A percentile compares a stretch with the other conserved stretches of the same genome.
phyloP scores from a whole-genome alignment of 2,329 filamentous ascomycete genomes.

The Phoma sp. region DNA sequence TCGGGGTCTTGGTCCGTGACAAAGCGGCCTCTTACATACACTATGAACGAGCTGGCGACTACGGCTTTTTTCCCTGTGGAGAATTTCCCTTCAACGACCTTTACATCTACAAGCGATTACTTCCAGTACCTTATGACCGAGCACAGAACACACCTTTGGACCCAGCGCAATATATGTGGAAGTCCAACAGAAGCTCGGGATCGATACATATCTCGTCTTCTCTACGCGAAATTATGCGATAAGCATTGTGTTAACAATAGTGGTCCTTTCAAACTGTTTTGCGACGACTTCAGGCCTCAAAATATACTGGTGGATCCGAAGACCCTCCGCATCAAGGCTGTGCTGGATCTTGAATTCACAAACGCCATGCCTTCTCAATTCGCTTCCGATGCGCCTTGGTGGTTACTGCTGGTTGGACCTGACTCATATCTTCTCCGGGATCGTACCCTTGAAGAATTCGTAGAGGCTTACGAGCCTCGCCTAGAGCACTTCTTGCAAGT shows the following conservation, averaged over 20 bases:
- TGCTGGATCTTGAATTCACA: constrained; percentile 52
- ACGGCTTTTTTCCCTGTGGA: constrained; percentile 37
- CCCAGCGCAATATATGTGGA: constrained; percentile 31
- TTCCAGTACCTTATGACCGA: constrained; percentile 27
- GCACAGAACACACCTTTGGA: constrained; percentile 28
- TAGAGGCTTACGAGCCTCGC: constrained; percentile 37
- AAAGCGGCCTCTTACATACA: constrained; percentile 25
- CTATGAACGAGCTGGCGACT: constrained; percentile 30
- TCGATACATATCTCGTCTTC: constrained; percentile 29
- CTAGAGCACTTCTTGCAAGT: constrained; percentile 49
- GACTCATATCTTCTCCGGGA: constrained; percentile 30
- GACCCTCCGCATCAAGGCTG: constrained; percentile 46
- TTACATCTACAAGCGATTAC: constrained; percentile 23
- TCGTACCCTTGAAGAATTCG: constrained; percentile 31
- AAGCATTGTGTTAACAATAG: constrained; percentile 28
- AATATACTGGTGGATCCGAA: constrained; percentile 51
- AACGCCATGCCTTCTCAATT: constrained; percentile 52
- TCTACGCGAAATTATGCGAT: constrained; percentile 20
- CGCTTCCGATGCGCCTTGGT: constrained; percentile 49
- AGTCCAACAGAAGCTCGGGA: constrained; percentile 29
- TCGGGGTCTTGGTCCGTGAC: constrained; percentile 40
- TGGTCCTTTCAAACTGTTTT: constrained; percentile 50
- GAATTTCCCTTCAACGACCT: constrained; percentile 38
- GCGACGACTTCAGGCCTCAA: constrained; percentile 47
- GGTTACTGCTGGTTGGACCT: constrained; percentile 44